Evolutionary conservation across 495 filamentous ascomycete genomes (phyloP), one percentile per base, ranked within the genome.

Genomic region (Pseudotulostoma volvatum): DNA sequence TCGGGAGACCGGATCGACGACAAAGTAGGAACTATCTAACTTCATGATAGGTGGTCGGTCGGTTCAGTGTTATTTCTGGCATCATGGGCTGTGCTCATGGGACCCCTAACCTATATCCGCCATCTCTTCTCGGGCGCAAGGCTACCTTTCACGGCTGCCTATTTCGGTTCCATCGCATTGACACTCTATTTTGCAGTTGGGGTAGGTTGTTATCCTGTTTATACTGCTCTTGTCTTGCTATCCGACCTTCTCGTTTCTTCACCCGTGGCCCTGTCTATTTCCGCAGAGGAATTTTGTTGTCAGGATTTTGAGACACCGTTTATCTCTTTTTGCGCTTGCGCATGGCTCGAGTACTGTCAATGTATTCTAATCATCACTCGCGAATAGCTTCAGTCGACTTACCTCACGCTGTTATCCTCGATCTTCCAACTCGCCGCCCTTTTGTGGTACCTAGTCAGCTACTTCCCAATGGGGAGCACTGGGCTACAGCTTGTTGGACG

Each of bases 391-490:
- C 77, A 80, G 51, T 80, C 60, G 48, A 81, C 79, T 18, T 49
- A 88, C 47, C 75, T 95, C 42, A 94, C 90, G 18, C 62, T 96
- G 21, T 57, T 95, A 45, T 78, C 84, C 16, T 75, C 81, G 35
- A 68, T 95, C 45, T 62, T 82, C 49, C 90, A 97, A 54, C 61
- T 95, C 36, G 77, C 73, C 37, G 77, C 78, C 36, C 67, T 96
- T 33, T 41, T 86, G 18, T 97, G 90, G 88, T 96, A 96, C 60
- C 67, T 93, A 7, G 79, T 97, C 59, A 90, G 81, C 61, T 97
- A 97, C 63, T 97, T 97, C 55, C 90, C 90, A 2, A 93, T 95
- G 86, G 90, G 90, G 17, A 82, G 80, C 36, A 84, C 75, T 36
- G 84, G 88, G 14, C 60, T 95, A 44, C 77, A 87, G 45, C 79